These are phyloP conservation scores for Pleurotus giganteus DNA, from an alignment of 768 basidiomycete genomes.

Conservation along the genomic window DNA sequence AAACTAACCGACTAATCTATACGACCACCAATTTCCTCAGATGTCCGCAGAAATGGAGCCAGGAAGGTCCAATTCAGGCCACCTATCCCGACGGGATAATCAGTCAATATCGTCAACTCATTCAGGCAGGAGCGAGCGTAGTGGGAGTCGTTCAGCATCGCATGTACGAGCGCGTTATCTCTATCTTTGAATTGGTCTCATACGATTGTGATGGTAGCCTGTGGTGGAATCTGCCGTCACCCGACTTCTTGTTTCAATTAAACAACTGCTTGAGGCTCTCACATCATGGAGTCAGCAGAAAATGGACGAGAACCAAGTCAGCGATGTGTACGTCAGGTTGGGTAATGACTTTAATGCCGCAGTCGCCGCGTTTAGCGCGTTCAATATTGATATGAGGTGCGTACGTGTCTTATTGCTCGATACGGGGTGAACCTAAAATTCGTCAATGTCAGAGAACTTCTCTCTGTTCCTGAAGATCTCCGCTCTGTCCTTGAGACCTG, in stretches of 20 bases:
- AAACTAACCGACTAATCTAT: neutral
- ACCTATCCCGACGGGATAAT: slow-evolving; percentile 52
- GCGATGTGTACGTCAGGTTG: slow-evolving; percentile 94
- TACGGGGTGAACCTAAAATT: slow-evolving; percentile 1
- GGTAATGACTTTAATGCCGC: slow-evolving; percentile 98
- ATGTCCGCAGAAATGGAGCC: slow-evolving; percentile 12
- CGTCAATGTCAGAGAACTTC: slow-evolving; percentile 65
- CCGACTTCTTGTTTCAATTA: slow-evolving; percentile 89
- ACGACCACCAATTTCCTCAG: neutral
- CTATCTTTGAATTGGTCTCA: neutral
- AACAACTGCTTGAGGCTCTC: slow-evolving; percentile 87
- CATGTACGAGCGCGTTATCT: slow-evolving; percentile 3
- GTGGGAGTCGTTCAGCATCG: slow-evolving; percentile 7
- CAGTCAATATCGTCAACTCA: slow-evolving; percentile 48
- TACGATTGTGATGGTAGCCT: slow-evolving; percentile 40
- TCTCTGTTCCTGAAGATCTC: slow-evolving; percentile 85
- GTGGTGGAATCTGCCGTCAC: slow-evolving; percentile 91
- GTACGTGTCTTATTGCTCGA: slow-evolving; percentile 30
- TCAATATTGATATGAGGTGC: slow-evolving; percentile 89
- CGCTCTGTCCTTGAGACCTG: slow-evolving; percentile 87
- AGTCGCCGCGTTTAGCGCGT: slow-evolving; percentile 81
- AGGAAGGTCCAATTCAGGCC: slow-evolving; percentile 20
- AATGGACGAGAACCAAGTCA: slow-evolving; percentile 78
- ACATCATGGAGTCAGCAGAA: slow-evolving; percentile 79
- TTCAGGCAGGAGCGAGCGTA: slow-evolving; percentile 25